Evolutionary conservation across 352 stramenopile genomes (phyloP), one percentile per base, ranked within the genome.

Genomic region (Thraustochytrium sp.): DNA sequence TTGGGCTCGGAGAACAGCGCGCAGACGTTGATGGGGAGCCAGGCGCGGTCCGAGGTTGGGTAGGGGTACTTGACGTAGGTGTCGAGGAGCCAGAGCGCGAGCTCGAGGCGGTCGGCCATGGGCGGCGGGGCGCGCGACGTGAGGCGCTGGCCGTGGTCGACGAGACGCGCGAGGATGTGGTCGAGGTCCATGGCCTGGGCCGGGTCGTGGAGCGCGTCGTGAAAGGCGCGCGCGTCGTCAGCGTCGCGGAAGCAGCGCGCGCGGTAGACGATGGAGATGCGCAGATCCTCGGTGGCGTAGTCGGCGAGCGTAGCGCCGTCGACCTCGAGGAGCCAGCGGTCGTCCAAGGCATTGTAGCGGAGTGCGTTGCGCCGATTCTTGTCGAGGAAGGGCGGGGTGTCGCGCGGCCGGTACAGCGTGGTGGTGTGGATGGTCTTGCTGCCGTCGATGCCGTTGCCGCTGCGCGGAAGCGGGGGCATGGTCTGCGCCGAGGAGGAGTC

Each of bases 181-280:
- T 85, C 63, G 29, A 86, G 48, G 44, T 85, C 55, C 31, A 82
- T 42, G 34, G 56, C 40, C 1, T 62, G 18, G 11, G 38, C 23
- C 18, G 42, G 29, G 46, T 76, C 36, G 34, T 85, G 49, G 18
- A 37, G 2, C 2, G 74, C 21, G 13, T 18, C 34, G 23, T 86
- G 38, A 8, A 78, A 87, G 37, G 21, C 3, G 29, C 29, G 29
- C 26, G 2, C 29, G 38, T 85, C 65, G 2, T 46, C 44, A 54
- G 84, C 38, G 78, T 62, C 37, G n/a, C 51, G 34, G 46, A 88
- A 88, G 74, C 86, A 88, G 0, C 86, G 62, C 23, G 85, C 86
- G 31, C 86, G 55, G 48, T 85, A 88, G 2, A 88, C 86, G n/a
- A 88, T 64, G 48, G 77, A 86, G 26, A 87, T 86, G 44, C 86